Evolutionary conservation across 805 yeast species (phyloP).

Genomic region (Candida methanosorbosa): DNA sequence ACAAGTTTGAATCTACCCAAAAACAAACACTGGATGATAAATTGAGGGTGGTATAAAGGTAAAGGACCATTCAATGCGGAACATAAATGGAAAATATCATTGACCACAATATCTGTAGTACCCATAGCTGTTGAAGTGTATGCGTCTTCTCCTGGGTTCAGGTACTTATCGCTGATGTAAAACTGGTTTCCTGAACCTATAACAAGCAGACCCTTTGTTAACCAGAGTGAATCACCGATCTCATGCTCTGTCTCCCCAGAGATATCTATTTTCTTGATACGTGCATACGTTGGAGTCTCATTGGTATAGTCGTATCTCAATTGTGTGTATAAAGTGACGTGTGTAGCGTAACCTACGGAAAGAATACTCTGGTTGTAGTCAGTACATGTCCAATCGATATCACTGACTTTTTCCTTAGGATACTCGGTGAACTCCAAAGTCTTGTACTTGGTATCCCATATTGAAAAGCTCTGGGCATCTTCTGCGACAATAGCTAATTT

Average conservation of each 20-base stretch:
- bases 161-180: conserved; percentile 64
- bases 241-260: conserved; percentile 63
- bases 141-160: conserved; percentile 43
- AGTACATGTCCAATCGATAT: conserved; percentile 84
- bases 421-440: conserved; percentile 55
- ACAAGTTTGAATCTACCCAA: conserved; percentile 50
- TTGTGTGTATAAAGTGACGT: conserved; percentile 67
- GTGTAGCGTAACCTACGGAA: conserved; percentile 66
- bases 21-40: conserved; percentile 66
- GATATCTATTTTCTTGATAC: conserved; percentile 66
- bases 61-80: conserved; percentile 80
- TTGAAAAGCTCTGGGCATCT: conserved; percentile 39
- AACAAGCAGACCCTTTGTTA: conserved; percentile 67
- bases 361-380: conserved; percentile 58
- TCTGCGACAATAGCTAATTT: conserved; percentile 70
- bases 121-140: conserved; percentile 49
- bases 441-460: conserved; percentile 74
- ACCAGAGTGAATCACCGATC: conserved; percentile 88
- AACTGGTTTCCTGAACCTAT: conserved; percentile 88
- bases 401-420: conserved; percentile 34
- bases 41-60: conserved; percentile 87
- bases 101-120: conserved; percentile 44
- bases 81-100: conserved; percentile 59
- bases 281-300: conserved; percentile 65
- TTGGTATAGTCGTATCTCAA: conserved; percentile 85